Evolutionary conservation across 1,284 basidiomycete species (phyloP).

Genomic region (Apiotrichum mycotoxinovorans): DNA sequence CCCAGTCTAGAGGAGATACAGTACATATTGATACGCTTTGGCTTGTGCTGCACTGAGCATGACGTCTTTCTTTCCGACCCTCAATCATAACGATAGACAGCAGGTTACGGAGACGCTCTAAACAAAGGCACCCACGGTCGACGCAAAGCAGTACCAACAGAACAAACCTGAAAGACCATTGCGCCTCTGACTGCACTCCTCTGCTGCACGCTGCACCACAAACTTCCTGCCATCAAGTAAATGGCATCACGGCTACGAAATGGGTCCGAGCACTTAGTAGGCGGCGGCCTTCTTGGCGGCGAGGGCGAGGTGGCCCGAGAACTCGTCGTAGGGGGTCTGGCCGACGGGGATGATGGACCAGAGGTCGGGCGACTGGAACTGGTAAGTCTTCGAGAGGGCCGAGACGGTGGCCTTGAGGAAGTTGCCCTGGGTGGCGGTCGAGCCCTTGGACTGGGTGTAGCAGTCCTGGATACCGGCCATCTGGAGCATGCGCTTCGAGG

Average conservation of each 20-base stretch:
- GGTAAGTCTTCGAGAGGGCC: constrained; percentile 95
- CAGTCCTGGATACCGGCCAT: constrained; percentile 93
- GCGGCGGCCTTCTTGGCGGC: constrained; percentile 69
- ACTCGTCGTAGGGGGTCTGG: constrained; percentile 88
- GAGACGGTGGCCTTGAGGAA: constrained; percentile 99
- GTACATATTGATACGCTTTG: too few species aligned
- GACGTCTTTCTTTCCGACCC: too few species aligned
- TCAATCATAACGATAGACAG: too few species aligned
- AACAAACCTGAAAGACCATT: too few species aligned
- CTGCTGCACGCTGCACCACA: not conserved
- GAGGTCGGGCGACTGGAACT: constrained; percentile 93
- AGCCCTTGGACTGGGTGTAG: constrained; percentile 85
- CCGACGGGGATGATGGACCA: constrained; percentile 84
- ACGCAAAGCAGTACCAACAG: too few species aligned
- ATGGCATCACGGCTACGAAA: constrained; percentile 17
- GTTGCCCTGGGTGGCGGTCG: constrained; percentile 99
- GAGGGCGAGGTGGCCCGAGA: constrained; percentile 83
- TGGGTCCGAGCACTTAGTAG: constrained; percentile 58
- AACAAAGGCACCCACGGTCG: too few species aligned
- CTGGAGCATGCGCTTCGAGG: constrained; percentile 93
- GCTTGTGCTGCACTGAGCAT: too few species aligned
- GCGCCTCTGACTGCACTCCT: not conserved
- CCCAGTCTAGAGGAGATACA: too few species aligned
- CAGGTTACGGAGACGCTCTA: too few species aligned
- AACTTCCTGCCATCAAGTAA: constrained; percentile 5